Evolutionary conservation across 805 yeast species (phyloP).

Genomic region (Candida boleticola): DNA sequence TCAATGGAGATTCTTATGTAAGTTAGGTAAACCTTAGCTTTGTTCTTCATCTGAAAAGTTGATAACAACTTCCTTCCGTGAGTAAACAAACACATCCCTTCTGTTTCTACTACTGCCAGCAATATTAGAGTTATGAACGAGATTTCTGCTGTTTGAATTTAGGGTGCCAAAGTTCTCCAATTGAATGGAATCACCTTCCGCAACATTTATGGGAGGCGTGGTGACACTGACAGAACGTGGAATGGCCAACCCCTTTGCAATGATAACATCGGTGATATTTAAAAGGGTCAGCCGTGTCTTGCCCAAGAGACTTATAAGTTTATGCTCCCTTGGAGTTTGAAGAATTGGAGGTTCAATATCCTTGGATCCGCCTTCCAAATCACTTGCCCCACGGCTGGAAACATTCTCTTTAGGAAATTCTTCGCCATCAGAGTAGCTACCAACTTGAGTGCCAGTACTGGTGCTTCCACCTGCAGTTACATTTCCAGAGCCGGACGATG

Average conservation of each 20-base stretch:
- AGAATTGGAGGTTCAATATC: neutral
- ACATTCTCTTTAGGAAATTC: neutral
- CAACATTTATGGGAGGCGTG: slow-evolving; percentile 12
- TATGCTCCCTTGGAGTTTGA: neutral
- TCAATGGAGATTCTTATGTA: too few relatives aligned
- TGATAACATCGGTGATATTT: slow-evolving; percentile 50
- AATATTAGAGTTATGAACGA: neutral
- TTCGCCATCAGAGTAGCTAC: neutral
- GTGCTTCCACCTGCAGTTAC: neutral
- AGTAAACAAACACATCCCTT: slow-evolving; percentile 37
- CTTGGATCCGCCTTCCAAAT: neutral
- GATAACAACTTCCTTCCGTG: slow-evolving; percentile 35
- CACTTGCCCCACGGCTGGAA: neutral
- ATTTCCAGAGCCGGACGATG: too few relatives aligned
- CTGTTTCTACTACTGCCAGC: slow-evolving; percentile 13
- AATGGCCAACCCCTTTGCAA: slow-evolving; percentile 57
- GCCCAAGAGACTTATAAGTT: slow-evolving; percentile 3
- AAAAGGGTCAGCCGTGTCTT: slow-evolving; percentile 38
- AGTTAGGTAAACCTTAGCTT: too few relatives aligned
- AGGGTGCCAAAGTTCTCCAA: neutral
- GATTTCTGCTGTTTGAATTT: neutral
- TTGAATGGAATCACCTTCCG: neutral
- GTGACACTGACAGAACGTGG: slow-evolving; percentile 48
- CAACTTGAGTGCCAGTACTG: neutral
- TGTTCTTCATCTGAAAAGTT: slow-evolving; percentile 22